Conservation (phyloP, 1,284 basidiomycete species). For the Fomitopsis pinicola region DNA sequence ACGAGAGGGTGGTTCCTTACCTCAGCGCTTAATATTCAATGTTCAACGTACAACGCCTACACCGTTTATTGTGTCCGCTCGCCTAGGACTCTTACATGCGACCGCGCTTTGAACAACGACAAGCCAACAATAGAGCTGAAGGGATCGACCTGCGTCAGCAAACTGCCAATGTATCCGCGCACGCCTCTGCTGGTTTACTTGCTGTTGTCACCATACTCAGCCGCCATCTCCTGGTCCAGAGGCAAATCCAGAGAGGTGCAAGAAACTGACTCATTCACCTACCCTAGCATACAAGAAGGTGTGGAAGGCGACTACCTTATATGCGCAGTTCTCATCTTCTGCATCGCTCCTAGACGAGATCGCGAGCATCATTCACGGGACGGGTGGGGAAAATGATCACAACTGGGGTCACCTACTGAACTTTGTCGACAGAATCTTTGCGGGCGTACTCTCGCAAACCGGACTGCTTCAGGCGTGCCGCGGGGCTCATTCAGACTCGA, state of each 20-base stretch:
- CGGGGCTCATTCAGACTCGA: conserved; percentile 38
- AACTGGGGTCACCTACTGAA: neutral
- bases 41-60: too few relatives aligned
- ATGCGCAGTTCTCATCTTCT: neutral
- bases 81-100: too few relatives aligned
- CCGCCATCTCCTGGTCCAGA: neutral
- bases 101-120: neutral
- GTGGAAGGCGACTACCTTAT: too few relatives aligned
- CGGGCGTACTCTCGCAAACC: conserved; percentile 32
- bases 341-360: conserved; percentile 1
- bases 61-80: too few relatives aligned
- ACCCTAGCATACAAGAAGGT: too few relatives aligned
- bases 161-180: neutral
- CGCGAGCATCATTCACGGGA: neutral
- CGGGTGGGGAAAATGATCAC: neutral
- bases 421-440: conserved; percentile 12
- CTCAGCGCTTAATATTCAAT: too few relatives aligned
- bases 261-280: too few relatives aligned
- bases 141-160: too few relatives aligned
- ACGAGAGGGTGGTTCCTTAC: too few relatives aligned
- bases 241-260: neutral
- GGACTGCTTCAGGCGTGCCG: conserved; percentile 61
- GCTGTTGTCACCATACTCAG: neutral
- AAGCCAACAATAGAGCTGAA: neutral
- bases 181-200: neutral